Conservation (phyloP, 1,139 yeast genomes). For the Lodderomyces theae region DNA sequence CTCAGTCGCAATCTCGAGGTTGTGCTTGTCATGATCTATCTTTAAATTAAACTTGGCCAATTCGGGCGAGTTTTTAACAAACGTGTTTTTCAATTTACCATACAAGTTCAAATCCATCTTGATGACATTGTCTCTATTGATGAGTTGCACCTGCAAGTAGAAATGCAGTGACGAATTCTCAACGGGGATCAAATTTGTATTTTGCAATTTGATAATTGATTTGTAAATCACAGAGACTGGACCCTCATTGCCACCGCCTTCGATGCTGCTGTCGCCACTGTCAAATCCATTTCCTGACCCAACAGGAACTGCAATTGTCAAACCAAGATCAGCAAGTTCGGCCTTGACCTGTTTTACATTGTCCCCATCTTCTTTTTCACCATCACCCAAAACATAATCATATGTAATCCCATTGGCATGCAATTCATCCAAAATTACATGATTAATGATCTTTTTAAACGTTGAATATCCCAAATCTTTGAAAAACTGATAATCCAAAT, state of each 20-base stretch:
- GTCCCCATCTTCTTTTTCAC: slow-evolving; percentile 15
- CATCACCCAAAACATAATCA: slow-evolving; percentile 1
- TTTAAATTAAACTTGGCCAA: slow-evolving; percentile 21
- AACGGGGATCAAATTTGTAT: slow-evolving; percentile 34
- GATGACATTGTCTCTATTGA: slow-evolving; percentile 19
- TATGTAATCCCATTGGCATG: slow-evolving; percentile 38
- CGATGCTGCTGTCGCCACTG: no score
- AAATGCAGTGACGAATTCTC: slow-evolving; percentile 35
- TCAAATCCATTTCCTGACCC: neutral
- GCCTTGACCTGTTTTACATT: slow-evolving; percentile 15
- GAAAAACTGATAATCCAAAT: slow-evolving; percentile 48
- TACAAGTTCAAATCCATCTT: slow-evolving; percentile 28
- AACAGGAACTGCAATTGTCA: neutral
- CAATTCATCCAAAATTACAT: slow-evolving; percentile 62
- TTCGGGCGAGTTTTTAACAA: slow-evolving; percentile 13
- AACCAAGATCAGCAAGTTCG: slow-evolving; percentile 3
- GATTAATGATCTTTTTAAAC: slow-evolving; percentile 60
- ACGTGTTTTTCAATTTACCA: slow-evolving; percentile 31
- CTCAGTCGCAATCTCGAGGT: slow-evolving; percentile 30
- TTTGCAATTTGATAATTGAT: slow-evolving; percentile 33
- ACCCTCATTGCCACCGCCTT: no score
- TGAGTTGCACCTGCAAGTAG: slow-evolving; percentile 31
- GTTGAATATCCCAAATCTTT: slow-evolving; percentile 49
- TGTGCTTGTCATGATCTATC: slow-evolving; percentile 21
- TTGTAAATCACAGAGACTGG: slow-evolving; percentile 21